Base-by-base conservation (phyloP, 768 basidiomycete genomes). In the Gautieria morchelliformis region DNA sequence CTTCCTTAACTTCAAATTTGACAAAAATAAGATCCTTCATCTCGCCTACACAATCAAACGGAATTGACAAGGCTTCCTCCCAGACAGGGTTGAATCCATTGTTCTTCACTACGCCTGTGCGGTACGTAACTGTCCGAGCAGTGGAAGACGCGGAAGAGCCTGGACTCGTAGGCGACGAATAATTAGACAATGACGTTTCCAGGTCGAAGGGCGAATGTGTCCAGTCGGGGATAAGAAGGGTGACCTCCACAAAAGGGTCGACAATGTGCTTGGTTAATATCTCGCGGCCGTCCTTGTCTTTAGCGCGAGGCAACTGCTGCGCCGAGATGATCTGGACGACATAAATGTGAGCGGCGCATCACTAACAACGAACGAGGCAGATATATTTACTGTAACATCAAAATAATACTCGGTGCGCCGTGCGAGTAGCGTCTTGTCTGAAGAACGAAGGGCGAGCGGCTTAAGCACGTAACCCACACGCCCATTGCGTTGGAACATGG, bases 41-140 rank as follows among this genome's bases (percentile, higher is more conserved):
- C 58, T 77, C 79, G 0, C 85, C 82, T 30, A 86, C 76, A 62
- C 85, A 84, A 51, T 83, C 81, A 64, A 93, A 93, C n/a, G 84
- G 83, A 20, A 94, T 68, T 19, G 71, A 69, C 24, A 93, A 69
- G 40, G 68, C 67, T 63, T 93, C 82, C 60, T 90, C 78, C 89
- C 93, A 97, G 1, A 81, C 71, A 0, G 95, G 95, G 68, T 96
- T 96, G 74, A 95, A 93, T 0, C 93, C 91, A 66, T 94, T 94
- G 67, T 90, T 86, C 70, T 81, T 83, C 56, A 94, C 81, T 0
- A 78, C 72, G 20, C 70, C 71, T 4, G 91, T 95, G 44, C 78
- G 76, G 55, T 68, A 68, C 4, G 76, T 75, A n/a, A 84, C 68
- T 5, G 78, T 74, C 22, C 77, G 73, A 30, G 76, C 74, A 5